phyloP scores from a whole-genome alignment of 257 asterid species.

The Przewalskia tangutica region DNA sequence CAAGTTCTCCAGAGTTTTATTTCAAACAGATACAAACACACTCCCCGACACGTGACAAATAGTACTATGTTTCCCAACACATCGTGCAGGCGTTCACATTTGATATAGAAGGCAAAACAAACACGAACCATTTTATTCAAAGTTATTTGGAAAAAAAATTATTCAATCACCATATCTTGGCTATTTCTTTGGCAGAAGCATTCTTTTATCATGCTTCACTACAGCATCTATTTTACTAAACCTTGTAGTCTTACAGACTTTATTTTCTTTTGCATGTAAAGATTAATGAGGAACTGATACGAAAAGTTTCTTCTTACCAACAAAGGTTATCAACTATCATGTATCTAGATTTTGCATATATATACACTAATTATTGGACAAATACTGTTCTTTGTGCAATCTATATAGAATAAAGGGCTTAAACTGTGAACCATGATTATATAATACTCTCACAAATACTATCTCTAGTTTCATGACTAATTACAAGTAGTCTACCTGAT shows the following conservation, averaged over 20 bases:
- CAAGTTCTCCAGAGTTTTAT: not conserved
- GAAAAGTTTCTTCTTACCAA: not conserved
- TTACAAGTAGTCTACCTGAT: constrained; percentile 36
- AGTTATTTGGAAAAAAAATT: not conserved
- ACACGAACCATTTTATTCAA: not conserved
- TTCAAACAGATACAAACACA: not conserved
- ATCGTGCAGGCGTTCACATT: not conserved
- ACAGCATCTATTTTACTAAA: not conserved
- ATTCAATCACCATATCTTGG: not conserved
- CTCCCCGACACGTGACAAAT: not conserved
- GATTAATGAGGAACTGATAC: not conserved
- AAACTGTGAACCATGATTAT: not conserved
- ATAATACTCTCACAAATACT: not conserved
- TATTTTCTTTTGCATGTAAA: not conserved
- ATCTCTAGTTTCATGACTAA: not conserved
- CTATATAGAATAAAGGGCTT: not conserved
- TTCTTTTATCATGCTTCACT: not conserved
- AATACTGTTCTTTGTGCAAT: not conserved
- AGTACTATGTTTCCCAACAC: not conserved
- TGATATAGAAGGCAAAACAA: not conserved
- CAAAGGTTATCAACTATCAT: not conserved
- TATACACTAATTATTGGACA: not conserved
- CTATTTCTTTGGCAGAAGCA: not conserved
- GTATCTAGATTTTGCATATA: not conserved
- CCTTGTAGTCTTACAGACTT: not conserved